Conservation (phyloP, 2,329 filamentous ascomycete species). For the Botrytis porri region DNA sequence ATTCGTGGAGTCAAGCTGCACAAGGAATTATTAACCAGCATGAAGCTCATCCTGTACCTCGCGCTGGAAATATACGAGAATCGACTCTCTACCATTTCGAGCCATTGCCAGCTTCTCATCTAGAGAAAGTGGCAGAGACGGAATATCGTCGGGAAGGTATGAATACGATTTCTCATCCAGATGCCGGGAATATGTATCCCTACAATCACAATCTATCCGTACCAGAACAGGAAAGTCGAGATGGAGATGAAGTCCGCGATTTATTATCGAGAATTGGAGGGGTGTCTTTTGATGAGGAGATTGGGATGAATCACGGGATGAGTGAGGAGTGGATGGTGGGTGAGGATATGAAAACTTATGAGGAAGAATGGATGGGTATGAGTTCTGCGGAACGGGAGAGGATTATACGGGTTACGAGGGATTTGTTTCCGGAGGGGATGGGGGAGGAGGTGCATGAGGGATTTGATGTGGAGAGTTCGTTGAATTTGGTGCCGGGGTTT, state of each 20-base stretch:
- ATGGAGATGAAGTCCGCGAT: slow-evolving; percentile 44
- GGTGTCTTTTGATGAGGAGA: background rate
- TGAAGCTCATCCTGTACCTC: background rate
- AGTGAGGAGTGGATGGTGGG: background rate
- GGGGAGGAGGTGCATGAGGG: background rate
- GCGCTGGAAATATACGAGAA: background rate
- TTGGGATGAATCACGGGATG: background rate
- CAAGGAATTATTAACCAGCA: background rate
- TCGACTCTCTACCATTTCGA: background rate
- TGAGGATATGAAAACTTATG: background rate
- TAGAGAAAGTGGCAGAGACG: background rate
- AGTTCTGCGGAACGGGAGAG: background rate
- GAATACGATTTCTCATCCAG: too few relatives aligned
- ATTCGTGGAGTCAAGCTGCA: background rate
- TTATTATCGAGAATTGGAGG: slow-evolving; percentile 35
- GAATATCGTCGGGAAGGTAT: too few relatives aligned
- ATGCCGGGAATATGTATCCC: background rate
- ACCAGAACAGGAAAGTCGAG: slow-evolving; percentile 33
- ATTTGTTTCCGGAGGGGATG: slow-evolving; percentile 10
- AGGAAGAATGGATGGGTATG: background rate
- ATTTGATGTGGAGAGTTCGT: background rate
- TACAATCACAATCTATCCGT: background rate
- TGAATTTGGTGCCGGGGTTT: background rate
- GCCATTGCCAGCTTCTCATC: background rate
- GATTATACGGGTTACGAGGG: background rate